A percentile compares a stretch with the other conserved stretches of the same genome.
These are phyloP conservation scores for Fraxinus velutina DNA, from an alignment of 305 asterid genomes.

Conservation along the genomic window DNA sequence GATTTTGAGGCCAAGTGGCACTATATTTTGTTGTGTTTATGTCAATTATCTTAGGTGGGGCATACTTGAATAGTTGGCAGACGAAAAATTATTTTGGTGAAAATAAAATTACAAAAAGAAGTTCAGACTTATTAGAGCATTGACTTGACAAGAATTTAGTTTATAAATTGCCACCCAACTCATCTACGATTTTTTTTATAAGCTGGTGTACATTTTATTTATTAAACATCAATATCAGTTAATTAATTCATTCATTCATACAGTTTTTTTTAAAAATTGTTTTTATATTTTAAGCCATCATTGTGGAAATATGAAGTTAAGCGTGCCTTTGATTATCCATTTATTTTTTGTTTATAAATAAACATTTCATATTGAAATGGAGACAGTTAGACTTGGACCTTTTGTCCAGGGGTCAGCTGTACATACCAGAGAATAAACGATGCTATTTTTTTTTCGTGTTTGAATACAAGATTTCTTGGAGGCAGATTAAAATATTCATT, in stretches of 20 bases:
- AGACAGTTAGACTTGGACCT: not conserved
- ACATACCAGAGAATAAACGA: not conserved
- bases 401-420: not conserved
- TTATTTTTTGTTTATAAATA: not conserved
- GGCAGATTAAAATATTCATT: not conserved
- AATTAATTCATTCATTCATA: not conserved
- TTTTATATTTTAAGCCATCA: constrained; percentile 9
- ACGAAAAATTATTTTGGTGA: not conserved
- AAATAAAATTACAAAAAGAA: not conserved
- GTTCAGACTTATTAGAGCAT: constrained; percentile 20
- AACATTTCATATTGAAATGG: not conserved
- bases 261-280: not conserved
- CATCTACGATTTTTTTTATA: constrained; percentile 17
- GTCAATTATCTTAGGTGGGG: constrained; percentile 24
- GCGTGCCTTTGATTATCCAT: not conserved
- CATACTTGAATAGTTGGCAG: not conserved
- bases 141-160: constrained; percentile 26
- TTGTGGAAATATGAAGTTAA: constrained; percentile 13
- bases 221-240: constrained; percentile 1
- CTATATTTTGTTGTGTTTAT: not conserved
- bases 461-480: not conserved
- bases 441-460: not conserved
- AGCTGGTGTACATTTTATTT: not conserved
- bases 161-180: constrained; percentile 13
- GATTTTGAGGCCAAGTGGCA: constrained; percentile 23